These are phyloP conservation scores for Vitis hybrid DNA, from an alignment of 177 flowering plant species.

Conservation along the genomic window DNA sequence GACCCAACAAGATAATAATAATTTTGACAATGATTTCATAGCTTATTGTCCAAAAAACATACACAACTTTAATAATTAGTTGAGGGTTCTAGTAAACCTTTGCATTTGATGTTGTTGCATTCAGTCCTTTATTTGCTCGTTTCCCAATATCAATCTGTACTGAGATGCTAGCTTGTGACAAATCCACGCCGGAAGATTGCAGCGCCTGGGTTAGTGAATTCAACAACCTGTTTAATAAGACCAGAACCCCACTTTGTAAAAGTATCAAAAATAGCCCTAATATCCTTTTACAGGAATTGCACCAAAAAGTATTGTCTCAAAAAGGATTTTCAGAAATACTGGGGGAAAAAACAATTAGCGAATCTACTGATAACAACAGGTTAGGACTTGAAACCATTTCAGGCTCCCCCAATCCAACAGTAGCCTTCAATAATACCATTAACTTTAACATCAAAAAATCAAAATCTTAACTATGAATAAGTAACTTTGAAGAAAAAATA, in stretches of 20 bases:
- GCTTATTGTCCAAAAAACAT: no score
- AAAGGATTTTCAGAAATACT: neutral
- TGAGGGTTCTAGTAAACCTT: conserved; percentile 21
- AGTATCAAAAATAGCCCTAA: neutral
- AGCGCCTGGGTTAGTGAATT: conserved; percentile 39
- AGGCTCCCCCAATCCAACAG: no score
- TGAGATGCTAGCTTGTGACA: conserved; percentile 45
- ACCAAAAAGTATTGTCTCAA: no score
- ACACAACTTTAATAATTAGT: neutral
- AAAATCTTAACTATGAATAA: no score
- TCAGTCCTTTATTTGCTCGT: conserved; percentile 15
- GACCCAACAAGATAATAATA: no score
- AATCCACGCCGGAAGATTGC: conserved; percentile 51
- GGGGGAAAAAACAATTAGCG: no score
- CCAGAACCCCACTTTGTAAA: neutral
- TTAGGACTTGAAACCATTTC: no score
- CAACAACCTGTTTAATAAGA: conserved; percentile 38
- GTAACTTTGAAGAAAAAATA: no score
- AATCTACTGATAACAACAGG: no score
- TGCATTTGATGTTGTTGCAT: conserved; percentile 10
- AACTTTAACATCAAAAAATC: no score
- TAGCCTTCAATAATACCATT: no score
- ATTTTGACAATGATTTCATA: no score
- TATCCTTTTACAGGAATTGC: neutral
- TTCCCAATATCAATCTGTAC: conserved; percentile 52